Evolutionary conservation across 2,329 filamentous ascomycete species (phyloP), one percentile per base, ranked within the genome.

Genomic region (Beauveria bassiana): DNA sequence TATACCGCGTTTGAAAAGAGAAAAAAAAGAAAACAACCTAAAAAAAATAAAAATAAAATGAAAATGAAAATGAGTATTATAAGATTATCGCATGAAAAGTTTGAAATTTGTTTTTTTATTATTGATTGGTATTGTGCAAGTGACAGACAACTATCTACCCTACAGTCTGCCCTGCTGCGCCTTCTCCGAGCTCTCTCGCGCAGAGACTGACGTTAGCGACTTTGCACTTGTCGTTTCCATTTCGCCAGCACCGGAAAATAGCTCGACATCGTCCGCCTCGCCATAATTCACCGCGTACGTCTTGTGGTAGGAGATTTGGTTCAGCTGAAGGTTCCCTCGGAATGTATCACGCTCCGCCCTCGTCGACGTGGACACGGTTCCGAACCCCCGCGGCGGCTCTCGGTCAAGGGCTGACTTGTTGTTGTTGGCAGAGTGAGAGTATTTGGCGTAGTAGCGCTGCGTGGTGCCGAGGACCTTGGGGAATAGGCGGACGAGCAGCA

Each of bases 401-500:
- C 49, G 56, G 4, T 64, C 64, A 18, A 62, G 64, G 18, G 56
- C 59, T 7, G 56, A 58, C 12, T 59, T 66, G 57, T 63, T 65
- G 43, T 59, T 66, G 57, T 63, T 65, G 43, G 61, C 65, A 5
- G 53, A 61, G 1, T 61, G 46, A 2, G 63, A 63, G 26, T 71
- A 68, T 59, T 66, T 68, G 26, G 60, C 66, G 18, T 73, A 70
- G 57, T 70, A 70, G 9, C 65, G 62, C n/a, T 70, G 68, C 2
- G 71, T 67, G 18, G 71, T 68, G 12, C 71, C 69, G 53, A 70
- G 63, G 0, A 74, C 16, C 61, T 66, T 69, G 46, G 78, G 78
- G 65, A 79, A 74, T 38, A 78, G 66, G 0, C 71, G 66, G 12
- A 74, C 70, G 2, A 77, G 67, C 0, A 76, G 64, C 5, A 74